phyloP scores from a whole-genome alignment of 2,329 filamentous ascomycete species.

The Fusarium papillatum region DNA sequence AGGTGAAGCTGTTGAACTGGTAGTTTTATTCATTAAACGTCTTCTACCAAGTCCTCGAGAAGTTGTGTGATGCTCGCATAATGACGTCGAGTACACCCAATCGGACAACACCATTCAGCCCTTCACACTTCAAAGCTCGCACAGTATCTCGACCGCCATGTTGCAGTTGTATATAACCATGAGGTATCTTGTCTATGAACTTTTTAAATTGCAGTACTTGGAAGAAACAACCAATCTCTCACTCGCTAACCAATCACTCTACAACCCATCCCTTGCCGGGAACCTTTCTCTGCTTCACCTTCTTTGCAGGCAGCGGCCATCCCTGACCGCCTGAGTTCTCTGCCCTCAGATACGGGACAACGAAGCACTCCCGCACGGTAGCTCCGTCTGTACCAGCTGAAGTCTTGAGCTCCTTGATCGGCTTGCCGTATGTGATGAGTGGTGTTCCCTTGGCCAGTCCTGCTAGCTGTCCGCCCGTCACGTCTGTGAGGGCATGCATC shows the following conservation, averaged over 20 bases:
- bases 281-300: constrained; percentile 84
- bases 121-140: not conserved
- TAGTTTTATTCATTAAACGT: not conserved
- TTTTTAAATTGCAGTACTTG: constrained; percentile 19
- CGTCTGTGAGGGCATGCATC: constrained; percentile 89
- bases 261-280: constrained; percentile 81
- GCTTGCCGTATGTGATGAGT: constrained; percentile 87
- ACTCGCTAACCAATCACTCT: constrained; percentile 54
- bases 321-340: constrained; percentile 77
- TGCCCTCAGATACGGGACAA: constrained; percentile 81
- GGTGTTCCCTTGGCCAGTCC: constrained; percentile 88
- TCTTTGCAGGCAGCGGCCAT: constrained; percentile 89
- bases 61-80: constrained; percentile 11
- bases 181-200: constrained; percentile 41
- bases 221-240: not conserved
- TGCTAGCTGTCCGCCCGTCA: constrained; percentile 82
- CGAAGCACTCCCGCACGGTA: constrained; percentile 80
- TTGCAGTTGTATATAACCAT: constrained; percentile 16
- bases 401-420: constrained; percentile 82
- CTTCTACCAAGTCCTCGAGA: not conserved
- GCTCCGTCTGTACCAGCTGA: constrained; percentile 52
- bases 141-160: not conserved
- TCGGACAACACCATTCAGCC: constrained; percentile 5
- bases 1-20: not conserved
- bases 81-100: constrained; percentile 24